Conservation (phyloP, 1,139 yeast genomes). For the Scheffersomyces segobiensis region DNA sequence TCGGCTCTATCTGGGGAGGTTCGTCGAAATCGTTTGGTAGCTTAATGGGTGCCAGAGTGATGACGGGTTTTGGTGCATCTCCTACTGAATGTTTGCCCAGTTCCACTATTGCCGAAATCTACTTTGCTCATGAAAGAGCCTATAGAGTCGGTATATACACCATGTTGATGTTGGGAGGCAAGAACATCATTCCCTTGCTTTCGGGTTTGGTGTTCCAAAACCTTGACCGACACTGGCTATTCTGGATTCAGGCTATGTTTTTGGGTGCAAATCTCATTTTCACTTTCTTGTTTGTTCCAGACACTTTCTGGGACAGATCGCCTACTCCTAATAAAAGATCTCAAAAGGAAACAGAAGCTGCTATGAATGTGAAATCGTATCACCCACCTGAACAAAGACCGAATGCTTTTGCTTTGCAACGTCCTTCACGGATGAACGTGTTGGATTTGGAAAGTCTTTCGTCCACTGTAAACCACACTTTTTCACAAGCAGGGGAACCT, state of each 20-base stretch:
- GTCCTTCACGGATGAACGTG: constrained; percentile 18
- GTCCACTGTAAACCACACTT: constrained; percentile 16
- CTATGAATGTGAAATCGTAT: constrained; percentile 38
- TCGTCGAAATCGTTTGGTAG: constrained; percentile 48
- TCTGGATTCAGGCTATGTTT: constrained; percentile 58
- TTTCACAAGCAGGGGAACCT: constrained; percentile 10
- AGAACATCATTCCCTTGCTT: constrained; percentile 58
- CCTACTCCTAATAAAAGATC: constrained; percentile 54
- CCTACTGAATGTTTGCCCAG: constrained; percentile 65
- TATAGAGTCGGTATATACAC: constrained; percentile 65
- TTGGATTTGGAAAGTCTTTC: constrained; percentile 19
- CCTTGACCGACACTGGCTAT: constrained; percentile 60
- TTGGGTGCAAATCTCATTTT: constrained; percentile 47
- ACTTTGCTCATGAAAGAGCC: constrained; percentile 66
- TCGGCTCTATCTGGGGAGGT: constrained; percentile 59
- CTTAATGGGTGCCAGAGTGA: constrained; percentile 57
- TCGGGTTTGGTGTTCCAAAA: constrained; percentile 54
- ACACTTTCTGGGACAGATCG: constrained; percentile 63
- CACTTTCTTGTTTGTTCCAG: constrained; percentile 60
- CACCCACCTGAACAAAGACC: constrained; percentile 32
- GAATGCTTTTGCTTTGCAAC: constrained; percentile 31
- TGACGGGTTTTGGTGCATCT: constrained; percentile 60
- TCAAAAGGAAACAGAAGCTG: constrained; percentile 48
- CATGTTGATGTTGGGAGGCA: constrained; percentile 61
- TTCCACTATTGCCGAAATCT: constrained; percentile 63